phyloP scores from a whole-genome alignment of 78 protist genomes.

The Chrysochromulina parva region DNA sequence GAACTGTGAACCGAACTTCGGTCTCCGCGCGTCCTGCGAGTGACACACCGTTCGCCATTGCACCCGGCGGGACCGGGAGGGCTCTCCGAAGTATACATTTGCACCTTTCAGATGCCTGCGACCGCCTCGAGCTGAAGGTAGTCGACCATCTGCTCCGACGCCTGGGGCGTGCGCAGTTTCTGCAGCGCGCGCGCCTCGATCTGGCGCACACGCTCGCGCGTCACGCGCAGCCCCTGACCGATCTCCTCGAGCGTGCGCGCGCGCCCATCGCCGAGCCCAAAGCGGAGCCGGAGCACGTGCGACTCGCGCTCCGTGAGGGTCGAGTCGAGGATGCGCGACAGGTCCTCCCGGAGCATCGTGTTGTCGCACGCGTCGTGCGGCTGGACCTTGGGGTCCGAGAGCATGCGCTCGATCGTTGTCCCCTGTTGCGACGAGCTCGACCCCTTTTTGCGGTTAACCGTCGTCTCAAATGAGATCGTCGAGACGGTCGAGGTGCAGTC shows the following conservation, averaged over 20 bases:
- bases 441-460: neutral
- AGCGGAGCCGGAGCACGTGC: neutral
- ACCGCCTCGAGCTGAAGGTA: too few relatives aligned
- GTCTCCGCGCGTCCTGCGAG: too few relatives aligned
- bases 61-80: too few relatives aligned
- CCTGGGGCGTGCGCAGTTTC: slow-evolving; percentile 44
- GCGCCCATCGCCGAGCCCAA: slow-evolving; percentile 11
- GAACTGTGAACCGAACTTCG: too few relatives aligned
- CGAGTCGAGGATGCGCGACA: neutral
- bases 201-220: slow-evolving; percentile 48
- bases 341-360: neutral
- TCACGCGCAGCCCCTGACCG: neutral
- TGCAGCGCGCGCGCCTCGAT: slow-evolving; percentile 9
- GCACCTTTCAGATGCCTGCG: too few relatives aligned
- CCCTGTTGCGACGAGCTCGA: neutral
- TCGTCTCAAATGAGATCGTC: neutral
- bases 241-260: slow-evolving; percentile 23
- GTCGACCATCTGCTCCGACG: neutral
- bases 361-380: neutral
- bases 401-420: neutral
- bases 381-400: neutral
- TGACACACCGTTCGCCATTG: too few relatives aligned
- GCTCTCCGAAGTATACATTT: too few relatives aligned
- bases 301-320: slow-evolving; percentile 6
- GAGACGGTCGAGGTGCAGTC: neutral